phyloP scores from a whole-genome alignment of 352 stramenopile genomes.

The Globisporangium uncinulatum region DNA sequence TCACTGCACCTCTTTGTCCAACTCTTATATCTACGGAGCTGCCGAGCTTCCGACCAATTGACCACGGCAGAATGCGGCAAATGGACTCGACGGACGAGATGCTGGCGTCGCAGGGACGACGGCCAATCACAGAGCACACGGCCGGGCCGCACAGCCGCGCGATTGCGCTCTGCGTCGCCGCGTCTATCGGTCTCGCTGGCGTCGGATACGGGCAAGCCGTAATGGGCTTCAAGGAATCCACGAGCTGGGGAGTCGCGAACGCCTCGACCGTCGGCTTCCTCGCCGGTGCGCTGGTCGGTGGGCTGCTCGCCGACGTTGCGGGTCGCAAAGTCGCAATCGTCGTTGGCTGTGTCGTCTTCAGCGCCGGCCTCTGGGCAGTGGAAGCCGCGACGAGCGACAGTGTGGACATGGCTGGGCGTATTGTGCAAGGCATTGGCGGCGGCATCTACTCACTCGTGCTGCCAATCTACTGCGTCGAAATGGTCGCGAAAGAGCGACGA shows the following conservation, averaged over 20 bases:
- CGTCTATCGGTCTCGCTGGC: conserved; percentile 1
- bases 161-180: conserved; percentile 1
- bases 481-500: conserved; percentile 30
- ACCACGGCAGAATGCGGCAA: background rate
- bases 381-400: too few species aligned
- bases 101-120: conserved; percentile 4
- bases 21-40: background rate
- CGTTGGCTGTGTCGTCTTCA: conserved; percentile 2
- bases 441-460: conserved; percentile 25
- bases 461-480: conserved; percentile 24
- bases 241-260: background rate
- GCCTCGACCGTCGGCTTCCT: conserved; percentile 7
- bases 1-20: background rate
- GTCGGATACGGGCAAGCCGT: conserved; percentile 6
- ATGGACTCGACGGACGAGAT: conserved; percentile 14
- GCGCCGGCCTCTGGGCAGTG: conserved; percentile 4
- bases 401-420: background rate
- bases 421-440: conserved; percentile 18
- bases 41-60: background rate
- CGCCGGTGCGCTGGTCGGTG: background rate
- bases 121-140: conserved; percentile 3
- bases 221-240: background rate
- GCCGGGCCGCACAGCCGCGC: conserved; percentile 4
- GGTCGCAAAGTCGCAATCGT: conserved; percentile 9
- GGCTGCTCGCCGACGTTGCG: conserved; percentile 5